These are phyloP conservation scores for Secale cereale DNA, from an alignment of 176 grass and related monocot species.

Conservation along the genomic window DNA sequence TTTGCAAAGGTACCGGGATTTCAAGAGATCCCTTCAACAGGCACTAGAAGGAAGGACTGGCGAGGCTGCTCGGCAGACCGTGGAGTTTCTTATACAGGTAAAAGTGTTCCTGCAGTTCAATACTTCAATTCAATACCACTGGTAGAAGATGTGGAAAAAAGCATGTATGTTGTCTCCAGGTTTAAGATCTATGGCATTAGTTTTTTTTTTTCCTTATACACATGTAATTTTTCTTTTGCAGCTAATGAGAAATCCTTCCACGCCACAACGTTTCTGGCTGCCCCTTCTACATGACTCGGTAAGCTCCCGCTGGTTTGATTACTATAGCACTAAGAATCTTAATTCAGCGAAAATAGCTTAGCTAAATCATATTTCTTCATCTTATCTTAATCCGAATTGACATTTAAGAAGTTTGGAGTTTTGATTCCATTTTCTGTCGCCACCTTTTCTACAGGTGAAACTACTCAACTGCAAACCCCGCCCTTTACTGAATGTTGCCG, in stretches of 20 bases:
- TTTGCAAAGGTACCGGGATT: constrained; percentile 76
- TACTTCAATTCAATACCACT: constrained; percentile 1
- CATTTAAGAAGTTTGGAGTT: background rate
- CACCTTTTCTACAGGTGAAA: constrained; percentile 47
- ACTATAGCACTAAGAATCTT: constrained; percentile 29
- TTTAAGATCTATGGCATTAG: constrained; percentile 15
- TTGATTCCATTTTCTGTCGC: background rate
- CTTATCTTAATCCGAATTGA: background rate
- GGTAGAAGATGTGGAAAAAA: background rate
- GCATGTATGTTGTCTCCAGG: background rate
- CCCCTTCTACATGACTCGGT: constrained; percentile 87
- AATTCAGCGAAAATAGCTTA: background rate
- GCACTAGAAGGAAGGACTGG: constrained; percentile 50
- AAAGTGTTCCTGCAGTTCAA: background rate
- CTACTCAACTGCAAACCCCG: constrained; percentile 65
- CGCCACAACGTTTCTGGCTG: constrained; percentile 88
- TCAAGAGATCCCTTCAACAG: constrained; percentile 83
- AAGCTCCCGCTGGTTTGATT: constrained; percentile 27
- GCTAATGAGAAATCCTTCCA: constrained; percentile 93
- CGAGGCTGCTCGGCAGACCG: constrained; percentile 60
- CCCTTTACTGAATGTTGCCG: constrained; percentile 61
- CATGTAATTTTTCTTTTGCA: constrained; percentile 38
- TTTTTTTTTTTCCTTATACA: background rate
- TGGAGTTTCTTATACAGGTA: constrained; percentile 86
- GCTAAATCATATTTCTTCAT: background rate